A percentile compares a stretch with the other conserved stretches of the same genome.
Conservation (phyloP, 345 rosid species). For the Linum usitatissimum region DNA sequence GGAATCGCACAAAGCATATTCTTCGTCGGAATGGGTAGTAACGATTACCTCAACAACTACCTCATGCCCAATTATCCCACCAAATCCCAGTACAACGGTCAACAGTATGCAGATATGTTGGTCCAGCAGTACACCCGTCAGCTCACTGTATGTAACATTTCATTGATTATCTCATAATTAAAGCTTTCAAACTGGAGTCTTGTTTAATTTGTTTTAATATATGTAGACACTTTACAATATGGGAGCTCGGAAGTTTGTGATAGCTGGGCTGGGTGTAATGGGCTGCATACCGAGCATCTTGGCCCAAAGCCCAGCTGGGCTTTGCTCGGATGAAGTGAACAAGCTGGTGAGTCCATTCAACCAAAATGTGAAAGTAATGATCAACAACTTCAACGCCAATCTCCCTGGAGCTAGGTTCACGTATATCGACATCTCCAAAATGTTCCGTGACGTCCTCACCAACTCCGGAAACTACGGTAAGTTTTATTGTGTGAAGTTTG, state of each 20-base stretch:
- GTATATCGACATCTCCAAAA: conserved; percentile 42
- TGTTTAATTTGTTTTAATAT: no score
- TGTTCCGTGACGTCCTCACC: conserved; percentile 50
- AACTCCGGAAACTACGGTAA: conserved; percentile 56
- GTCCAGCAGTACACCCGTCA: conserved; percentile 57
- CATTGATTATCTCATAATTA: no score
- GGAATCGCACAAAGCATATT: conserved; percentile 51
- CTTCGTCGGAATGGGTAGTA: conserved; percentile 95
- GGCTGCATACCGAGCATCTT: conserved; percentile 96
- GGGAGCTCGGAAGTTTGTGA: conserved; percentile 70
- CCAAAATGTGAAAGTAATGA: conserved; percentile 64
- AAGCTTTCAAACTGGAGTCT: no score
- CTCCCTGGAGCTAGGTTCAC: conserved; percentile 56
- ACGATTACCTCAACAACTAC: conserved; percentile 89
- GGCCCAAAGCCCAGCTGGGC: conserved; percentile 54
- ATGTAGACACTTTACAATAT: conserved; percentile 58
- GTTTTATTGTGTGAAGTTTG: not conserved
- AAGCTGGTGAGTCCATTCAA: conserved; percentile 66
- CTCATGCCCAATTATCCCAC: conserved; percentile 93
- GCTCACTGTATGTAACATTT: conserved; percentile 53
- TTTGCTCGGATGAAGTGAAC: conserved; percentile 78
- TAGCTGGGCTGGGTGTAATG: conserved; percentile 80
- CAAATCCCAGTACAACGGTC: conserved; percentile 49
- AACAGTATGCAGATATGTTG: conserved; percentile 62
- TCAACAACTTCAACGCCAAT: conserved; percentile 47